Conservation (phyloP, 768 basidiomycete genomes). For the Phanerodontia chrysosporium region DNA sequence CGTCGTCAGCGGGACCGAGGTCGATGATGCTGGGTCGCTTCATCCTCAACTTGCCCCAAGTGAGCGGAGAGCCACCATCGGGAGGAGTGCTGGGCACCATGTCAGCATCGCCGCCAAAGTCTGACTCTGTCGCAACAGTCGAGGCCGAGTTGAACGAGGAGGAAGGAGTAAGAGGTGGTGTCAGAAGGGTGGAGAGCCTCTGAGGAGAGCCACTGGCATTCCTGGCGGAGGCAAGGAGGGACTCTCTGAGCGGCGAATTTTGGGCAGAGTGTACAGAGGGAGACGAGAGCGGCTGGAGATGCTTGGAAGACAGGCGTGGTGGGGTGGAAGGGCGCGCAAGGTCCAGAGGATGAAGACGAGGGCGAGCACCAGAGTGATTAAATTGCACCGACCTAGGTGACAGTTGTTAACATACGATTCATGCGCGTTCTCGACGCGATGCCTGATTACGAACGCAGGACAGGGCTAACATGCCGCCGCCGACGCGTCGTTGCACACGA, state of each 20-base stretch:
- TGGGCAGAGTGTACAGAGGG: conserved; percentile 12
- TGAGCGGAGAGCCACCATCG: conserved; percentile 9
- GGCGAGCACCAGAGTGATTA: conserved; percentile 22
- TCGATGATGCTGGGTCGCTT: background rate
- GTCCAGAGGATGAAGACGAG: conserved; percentile 31
- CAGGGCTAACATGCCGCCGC: too few relatives aligned
- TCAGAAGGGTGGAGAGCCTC: conserved; percentile 34
- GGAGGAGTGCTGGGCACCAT: conserved; percentile 17
- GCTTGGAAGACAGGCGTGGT: conserved; percentile 5
- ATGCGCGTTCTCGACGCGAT: background rate
- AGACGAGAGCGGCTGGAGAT: background rate
- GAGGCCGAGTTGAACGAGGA: conserved; percentile 42
- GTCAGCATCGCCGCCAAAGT: conserved; percentile 16
- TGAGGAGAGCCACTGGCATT: conserved; percentile 9
- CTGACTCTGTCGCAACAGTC: conserved; percentile 27
- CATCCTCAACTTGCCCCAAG: background rate
- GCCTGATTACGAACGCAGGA: too few relatives aligned
- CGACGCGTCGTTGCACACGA: background rate
- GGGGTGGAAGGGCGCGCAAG: conserved; percentile 21
- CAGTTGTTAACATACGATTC: background rate
- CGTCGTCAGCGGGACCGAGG: background rate
- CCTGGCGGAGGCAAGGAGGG: conserved; percentile 6
- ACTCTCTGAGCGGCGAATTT: conserved; percentile 12
- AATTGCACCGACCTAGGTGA: conserved; percentile 10
- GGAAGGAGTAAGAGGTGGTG: conserved; percentile 69